These are phyloP conservation scores for Scheffersomyces titani DNA, from an alignment of 1,139 yeast genomes.

Conservation along the genomic window DNA sequence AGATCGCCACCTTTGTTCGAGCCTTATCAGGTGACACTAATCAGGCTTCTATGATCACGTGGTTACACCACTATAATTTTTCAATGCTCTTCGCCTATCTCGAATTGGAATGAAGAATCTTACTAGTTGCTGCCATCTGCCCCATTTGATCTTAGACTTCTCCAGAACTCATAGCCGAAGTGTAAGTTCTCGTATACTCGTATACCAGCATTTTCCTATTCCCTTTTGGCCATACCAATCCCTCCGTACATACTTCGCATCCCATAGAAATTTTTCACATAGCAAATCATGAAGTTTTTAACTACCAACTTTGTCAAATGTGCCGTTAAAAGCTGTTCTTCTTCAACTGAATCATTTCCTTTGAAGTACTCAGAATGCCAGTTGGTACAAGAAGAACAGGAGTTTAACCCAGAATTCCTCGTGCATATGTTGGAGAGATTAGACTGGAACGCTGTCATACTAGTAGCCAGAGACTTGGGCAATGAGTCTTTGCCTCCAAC, in stretches of 20 bases:
- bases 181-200: neutral
- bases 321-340: constrained; percentile 80
- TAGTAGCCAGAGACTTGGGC: constrained; percentile 77
- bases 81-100: neutral
- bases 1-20: neutral
- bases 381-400: constrained; percentile 75
- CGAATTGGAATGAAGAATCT: neutral
- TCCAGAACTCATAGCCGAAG: neutral
- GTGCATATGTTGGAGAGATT: constrained; percentile 76
- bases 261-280: neutral
- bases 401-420: constrained; percentile 81
- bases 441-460: constrained; percentile 82
- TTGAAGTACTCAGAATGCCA: constrained; percentile 71
- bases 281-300: constrained; percentile 70
- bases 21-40: neutral
- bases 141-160: neutral
- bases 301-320: constrained; percentile 96
- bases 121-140: neutral
- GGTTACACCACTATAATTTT: neutral
- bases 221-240: neutral
- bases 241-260: neutral
- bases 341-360: constrained; percentile 79
- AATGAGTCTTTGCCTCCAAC: constrained; percentile 61
- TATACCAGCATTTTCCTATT: neutral
- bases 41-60: neutral